Percentiles rank a stretch among this genome's conserved stretches.
Conservation (phyloP, 2,329 filamentous ascomycete species). For the Scytalidium lignicola region DNA sequence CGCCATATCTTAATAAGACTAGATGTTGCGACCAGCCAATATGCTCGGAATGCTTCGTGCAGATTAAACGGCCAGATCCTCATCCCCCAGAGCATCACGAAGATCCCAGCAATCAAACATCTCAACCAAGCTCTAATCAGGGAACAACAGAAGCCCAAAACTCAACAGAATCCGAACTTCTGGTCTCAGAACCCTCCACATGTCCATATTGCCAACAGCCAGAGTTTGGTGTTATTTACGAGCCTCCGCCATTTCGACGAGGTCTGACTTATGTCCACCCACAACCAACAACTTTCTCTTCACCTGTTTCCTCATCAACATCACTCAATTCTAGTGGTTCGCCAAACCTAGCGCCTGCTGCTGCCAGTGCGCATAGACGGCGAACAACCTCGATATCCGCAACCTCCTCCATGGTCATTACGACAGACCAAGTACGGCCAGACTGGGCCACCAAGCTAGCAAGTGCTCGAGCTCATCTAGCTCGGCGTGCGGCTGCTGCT, state of each 20-base stretch:
- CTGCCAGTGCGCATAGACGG: conserved; percentile 35
- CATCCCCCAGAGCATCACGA: conserved; percentile 73
- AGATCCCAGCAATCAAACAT: conserved; percentile 23
- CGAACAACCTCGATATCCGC: conserved; percentile 71
- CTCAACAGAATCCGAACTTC: conserved; percentile 45
- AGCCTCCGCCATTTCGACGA: conserved; percentile 80
- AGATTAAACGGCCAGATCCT: conserved; percentile 92
- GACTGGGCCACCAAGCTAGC: conserved; percentile 92
- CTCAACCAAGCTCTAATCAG: conserved; percentile 11
- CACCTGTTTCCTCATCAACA: conserved; percentile 82
- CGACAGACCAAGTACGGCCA: conserved; percentile 85
- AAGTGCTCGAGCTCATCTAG: conserved; percentile 76
- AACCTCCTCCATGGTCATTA: conserved; percentile 79
- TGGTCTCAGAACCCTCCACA: conserved; percentile 85
- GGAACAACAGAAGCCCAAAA: conserved; percentile 20
- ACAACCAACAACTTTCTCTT: conserved; percentile 43
- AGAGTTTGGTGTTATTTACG: conserved; percentile 95
- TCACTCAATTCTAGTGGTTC: conserved; percentile 60
- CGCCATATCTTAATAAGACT: conserved; percentile 88
- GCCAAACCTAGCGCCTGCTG: conserved; percentile 14
- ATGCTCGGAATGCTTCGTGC: conserved; percentile 97
- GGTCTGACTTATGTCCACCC: conserved; percentile 66
- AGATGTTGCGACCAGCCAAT: conserved; percentile 94
- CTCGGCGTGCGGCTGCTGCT: conserved; percentile 82
- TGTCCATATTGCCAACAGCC: conserved; percentile 95